These are phyloP conservation scores for Rhizophora mangle DNA, from an alignment of 345 rosid genomes.

Conservation along the genomic window DNA sequence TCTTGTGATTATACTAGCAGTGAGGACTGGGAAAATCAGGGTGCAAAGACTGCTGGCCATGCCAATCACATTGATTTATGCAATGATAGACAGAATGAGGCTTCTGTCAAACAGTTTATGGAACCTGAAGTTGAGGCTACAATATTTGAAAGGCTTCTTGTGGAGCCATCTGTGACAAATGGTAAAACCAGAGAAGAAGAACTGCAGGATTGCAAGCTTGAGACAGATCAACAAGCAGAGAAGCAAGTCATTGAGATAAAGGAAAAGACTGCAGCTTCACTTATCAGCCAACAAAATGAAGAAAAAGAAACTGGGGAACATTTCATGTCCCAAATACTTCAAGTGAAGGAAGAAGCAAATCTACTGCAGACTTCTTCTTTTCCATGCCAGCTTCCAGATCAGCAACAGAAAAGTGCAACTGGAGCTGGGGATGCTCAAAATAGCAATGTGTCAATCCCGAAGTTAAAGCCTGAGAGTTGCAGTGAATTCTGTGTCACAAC, in stretches of 20 bases:
- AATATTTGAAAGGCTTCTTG: conserved; percentile 2
- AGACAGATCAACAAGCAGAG: conserved; percentile 22
- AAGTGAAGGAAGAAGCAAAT: conserved; percentile 2
- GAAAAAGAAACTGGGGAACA: conserved; percentile 6
- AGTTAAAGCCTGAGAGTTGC: conserved; percentile 16
- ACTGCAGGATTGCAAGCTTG: background rate
- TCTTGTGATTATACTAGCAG: conserved; percentile 15
- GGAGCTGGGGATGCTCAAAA: conserved; percentile 7
- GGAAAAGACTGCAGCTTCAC: conserved; percentile 11
- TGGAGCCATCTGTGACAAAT: conserved; percentile 9
- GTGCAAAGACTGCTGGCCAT: conserved; percentile 15
- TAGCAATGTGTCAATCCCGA: conserved; percentile 11
- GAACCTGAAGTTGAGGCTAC: conserved; percentile 19
- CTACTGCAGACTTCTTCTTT: background rate
- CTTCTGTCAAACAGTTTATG: conserved; percentile 10
- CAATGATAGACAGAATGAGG: conserved; percentile 16
- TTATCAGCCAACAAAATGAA: background rate
- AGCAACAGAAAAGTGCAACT: conserved; percentile 7
- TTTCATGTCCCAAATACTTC: conserved; percentile 1
- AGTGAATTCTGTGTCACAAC: conserved; percentile 13
- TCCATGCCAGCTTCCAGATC: conserved; percentile 15
- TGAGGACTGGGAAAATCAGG: conserved; percentile 9
- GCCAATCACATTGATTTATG: conserved; percentile 13
- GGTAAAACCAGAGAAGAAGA: background rate
- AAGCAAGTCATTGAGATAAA: conserved; percentile 16